Base-by-base conservation (phyloP, 2,329 filamentous ascomycete genomes). In the Cladosporium colombiae region DNA sequence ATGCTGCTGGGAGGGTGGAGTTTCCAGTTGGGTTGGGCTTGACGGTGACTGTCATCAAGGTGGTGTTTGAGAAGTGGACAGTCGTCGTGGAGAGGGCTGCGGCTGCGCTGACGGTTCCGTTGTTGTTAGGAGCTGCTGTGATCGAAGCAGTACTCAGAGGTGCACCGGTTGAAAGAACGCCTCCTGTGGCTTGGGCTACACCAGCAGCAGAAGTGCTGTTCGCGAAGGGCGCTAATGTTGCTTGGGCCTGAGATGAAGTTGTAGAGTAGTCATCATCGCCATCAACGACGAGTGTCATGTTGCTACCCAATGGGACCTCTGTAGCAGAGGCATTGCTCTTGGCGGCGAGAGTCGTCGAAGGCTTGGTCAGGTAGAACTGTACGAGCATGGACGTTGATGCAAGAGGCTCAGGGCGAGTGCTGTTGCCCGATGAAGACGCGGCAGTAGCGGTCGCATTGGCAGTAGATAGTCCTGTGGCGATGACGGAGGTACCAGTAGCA, bases 361-460 rank as follows among this genome's bases (percentile, higher is more conserved):
- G 61, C 50, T 56, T 40, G 11, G 11, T 33, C 16, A 63, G 1
- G 33, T 63, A 63, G 1, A 63, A 6, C 50, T 63, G 61, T 21
- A 63, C 25, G 25, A 63, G 29, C 33, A 44, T 44, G 18, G 61
- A 63, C 7, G 61, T 63, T 23, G 61, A 63, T 18, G 50, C 50
- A 6, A 31, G 11, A 1, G 35, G 25, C 18, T 37, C 49, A 10
- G 35, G 18, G 79, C 91, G 91, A 76, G 90, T 91, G 81, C 92
- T 96, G 85, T 92, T 93, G 82, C 96, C 92, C 84, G 96, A 96
- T 77, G 96, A 93, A 71, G 92, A 93, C 80, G 94, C 91, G 69
- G 92, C 96, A 75, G 92, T 96, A 73, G 90, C 91, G 76, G 93
- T 89, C 35, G 69, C 61, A 16, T 63, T 63, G 50, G 50, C 37